Percentiles rank a stretch among this genome's conserved stretches.
phyloP scores from a whole-genome alignment of 257 asterid species.

The Solanum bulbocastanum region DNA sequence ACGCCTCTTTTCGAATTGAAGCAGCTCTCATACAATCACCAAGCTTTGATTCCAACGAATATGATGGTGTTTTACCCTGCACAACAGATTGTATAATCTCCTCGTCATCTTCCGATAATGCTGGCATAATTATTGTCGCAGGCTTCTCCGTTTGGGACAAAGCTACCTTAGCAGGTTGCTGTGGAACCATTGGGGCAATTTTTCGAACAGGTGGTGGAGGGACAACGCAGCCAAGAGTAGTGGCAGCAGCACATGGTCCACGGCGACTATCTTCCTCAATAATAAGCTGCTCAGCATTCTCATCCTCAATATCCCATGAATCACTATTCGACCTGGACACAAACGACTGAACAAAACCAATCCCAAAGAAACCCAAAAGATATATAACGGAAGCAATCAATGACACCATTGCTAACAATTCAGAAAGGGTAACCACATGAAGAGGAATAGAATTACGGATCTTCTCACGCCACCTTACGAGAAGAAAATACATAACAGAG shows the following conservation, averaged over 20 bases:
- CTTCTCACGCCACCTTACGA: constrained; percentile 38
- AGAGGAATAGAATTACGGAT: constrained; percentile 40
- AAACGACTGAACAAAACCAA: constrained; percentile 42
- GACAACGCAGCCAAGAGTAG: constrained; percentile 20
- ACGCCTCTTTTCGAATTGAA: constrained; percentile 31
- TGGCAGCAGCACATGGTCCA: constrained; percentile 6
- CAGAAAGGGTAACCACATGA: constrained; percentile 34
- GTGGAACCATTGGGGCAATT: neutral
- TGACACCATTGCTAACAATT: constrained; percentile 27
- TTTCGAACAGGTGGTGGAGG: constrained; percentile 6
- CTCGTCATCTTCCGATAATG: constrained; percentile 28
- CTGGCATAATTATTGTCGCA: constrained; percentile 3
- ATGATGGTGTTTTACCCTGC: constrained; percentile 32
- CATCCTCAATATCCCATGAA: constrained; percentile 33
- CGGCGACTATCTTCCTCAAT: constrained; percentile 18
- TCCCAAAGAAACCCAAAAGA: constrained; percentile 37
- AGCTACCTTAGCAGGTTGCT: constrained; percentile 7
- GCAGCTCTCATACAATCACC: constrained; percentile 45
- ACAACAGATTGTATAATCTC: constrained; percentile 24
- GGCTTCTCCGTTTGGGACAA: constrained; percentile 1
- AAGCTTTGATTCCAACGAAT: constrained; percentile 40
- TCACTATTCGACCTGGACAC: constrained; percentile 18
- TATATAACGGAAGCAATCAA: constrained; percentile 30
- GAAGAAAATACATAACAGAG: constrained; percentile 40
- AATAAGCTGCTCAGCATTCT: constrained; percentile 3